Base-by-base conservation (phyloP, 179 eudicot species). In the Heliamphora pulchella region DNA sequence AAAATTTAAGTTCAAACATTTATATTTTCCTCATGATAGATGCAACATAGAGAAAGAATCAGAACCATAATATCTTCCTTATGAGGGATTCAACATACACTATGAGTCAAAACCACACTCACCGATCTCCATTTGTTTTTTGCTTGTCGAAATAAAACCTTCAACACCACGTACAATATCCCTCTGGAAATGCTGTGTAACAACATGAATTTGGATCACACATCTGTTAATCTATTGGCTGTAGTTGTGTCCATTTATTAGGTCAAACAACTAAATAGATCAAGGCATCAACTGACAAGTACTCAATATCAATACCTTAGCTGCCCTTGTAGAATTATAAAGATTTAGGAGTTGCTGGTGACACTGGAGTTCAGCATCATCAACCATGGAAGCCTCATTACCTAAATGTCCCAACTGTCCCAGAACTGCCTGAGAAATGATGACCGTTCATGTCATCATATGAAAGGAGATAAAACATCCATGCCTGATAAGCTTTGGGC, bases 51-150 rank as follows among this genome's bases (percentile, higher is more conserved):
- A 73, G n/a, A 77, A 57, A 22, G 18, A 59, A 54, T 51, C 63
- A 67, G n/a, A 59, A 77, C 44, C 69, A 63, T 43, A 78, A 51
- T 41, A 80, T 85, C 71, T 86, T 57, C 59, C 71, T 63, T 75
- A 13, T 14, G 48, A 72, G 13, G 20, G 18, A 73, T 69, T 50
- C 61, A 59, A 80, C 58, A 51, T 17, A 59, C 75, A 73, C 22
- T 74, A 57, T 31, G 31, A 22, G 18, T 20, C 20, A 63, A 63
- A 63, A 63, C 41, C 39, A 31, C 67, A n/a, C 67, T 63, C 48
- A 93, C 97, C 93, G 71, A 93, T 87, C 81, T 93, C 93, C 86
- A 87, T 86, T 88, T 93, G 92, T 81, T 93, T 94, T 83, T 89
- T 89, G 77, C 89, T 87, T 47, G 87, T 82, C 53, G 92, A 90